These are phyloP conservation scores for Besnoitia besnoiti DNA, from an alignment of 169 alveolate species.

Conservation along the genomic window DNA sequence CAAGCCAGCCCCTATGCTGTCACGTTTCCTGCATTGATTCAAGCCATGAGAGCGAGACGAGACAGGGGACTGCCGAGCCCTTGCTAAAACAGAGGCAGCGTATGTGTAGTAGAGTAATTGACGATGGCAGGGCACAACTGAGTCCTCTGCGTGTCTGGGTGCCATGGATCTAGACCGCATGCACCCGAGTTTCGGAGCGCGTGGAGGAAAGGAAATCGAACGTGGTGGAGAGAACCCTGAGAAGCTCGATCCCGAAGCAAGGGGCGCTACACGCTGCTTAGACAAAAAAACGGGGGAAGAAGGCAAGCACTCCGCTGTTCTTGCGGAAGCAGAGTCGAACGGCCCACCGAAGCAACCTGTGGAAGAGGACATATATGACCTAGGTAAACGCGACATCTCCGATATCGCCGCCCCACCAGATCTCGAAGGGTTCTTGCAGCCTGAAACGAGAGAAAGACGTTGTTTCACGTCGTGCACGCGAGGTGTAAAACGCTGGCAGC, in stretches of 20 bases:
- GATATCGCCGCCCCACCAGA: no score
- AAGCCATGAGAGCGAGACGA: background rate
- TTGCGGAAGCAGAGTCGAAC: background rate
- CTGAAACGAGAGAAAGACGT: no score
- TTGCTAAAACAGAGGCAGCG: background rate
- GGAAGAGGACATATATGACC: slow-evolving; percentile 22
- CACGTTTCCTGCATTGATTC: no score
- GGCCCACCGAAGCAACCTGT: background rate
- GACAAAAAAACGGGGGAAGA: background rate
- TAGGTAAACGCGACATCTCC: background rate
- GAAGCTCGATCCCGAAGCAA: background rate
- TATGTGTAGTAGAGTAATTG: no score
- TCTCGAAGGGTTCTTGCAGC: no score
- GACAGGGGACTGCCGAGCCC: background rate
- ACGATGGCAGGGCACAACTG: background rate
- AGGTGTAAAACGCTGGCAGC: no score
- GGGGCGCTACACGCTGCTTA: no score
- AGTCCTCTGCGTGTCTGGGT: background rate
- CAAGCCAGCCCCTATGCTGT: no score
- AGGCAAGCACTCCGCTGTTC: background rate
- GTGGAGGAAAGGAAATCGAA: background rate
- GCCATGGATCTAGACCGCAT: background rate
- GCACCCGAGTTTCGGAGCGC: background rate
- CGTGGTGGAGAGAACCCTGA: background rate
- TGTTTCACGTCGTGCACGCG: no score